These are phyloP conservation scores for Suillus occidentalis DNA, from an alignment of 768 basidiomycete species.

Conservation along the genomic window DNA sequence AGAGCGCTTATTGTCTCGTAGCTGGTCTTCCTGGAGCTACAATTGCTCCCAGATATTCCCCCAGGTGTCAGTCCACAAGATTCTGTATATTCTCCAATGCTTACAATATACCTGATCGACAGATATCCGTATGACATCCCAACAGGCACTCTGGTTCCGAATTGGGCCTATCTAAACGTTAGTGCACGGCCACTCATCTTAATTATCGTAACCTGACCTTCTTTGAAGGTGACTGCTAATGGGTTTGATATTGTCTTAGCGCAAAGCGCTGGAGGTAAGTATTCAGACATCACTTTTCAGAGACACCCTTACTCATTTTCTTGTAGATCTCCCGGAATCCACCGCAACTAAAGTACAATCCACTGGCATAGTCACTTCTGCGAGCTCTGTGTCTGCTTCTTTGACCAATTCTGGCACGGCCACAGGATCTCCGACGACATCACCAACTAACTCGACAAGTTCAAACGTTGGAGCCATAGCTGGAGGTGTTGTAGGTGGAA, in stretches of 20 bases:
- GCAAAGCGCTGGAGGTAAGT: constrained; percentile 28
- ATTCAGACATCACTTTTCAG: not conserved
- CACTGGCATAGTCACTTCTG: constrained; percentile 15
- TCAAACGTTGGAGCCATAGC: constrained; percentile 54
- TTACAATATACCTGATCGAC: not conserved
- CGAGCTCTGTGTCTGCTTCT: constrained; percentile 18
- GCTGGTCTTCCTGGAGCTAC: constrained; percentile 52
- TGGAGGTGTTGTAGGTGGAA: constrained; percentile 65
- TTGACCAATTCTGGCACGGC: constrained; percentile 15
- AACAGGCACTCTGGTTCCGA: constrained; percentile 48
- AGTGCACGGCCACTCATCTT: constrained; percentile 32
- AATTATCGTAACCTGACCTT: constrained; percentile 6
- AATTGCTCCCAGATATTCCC: constrained; percentile 45
- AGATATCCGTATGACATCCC: constrained; percentile 55
- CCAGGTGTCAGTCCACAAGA: constrained; percentile 19
- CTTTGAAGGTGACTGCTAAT: constrained; percentile 25
- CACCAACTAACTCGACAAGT: constrained; percentile 7
- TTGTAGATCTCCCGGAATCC: constrained; percentile 44
- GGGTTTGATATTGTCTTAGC: constrained; percentile 43
- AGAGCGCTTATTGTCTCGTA: constrained; percentile 19
- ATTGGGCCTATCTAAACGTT: constrained; percentile 64
- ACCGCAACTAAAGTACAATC: constrained; percentile 36
- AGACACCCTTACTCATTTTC: constrained; percentile 1
- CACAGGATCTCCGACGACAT: constrained; percentile 13
- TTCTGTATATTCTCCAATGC: not conserved